A percentile compares a stretch with the other conserved stretches of the same genome.
phyloP scores from a whole-genome alignment of 169 alveolate species.

The Plasmodium chabaudi region DNA sequence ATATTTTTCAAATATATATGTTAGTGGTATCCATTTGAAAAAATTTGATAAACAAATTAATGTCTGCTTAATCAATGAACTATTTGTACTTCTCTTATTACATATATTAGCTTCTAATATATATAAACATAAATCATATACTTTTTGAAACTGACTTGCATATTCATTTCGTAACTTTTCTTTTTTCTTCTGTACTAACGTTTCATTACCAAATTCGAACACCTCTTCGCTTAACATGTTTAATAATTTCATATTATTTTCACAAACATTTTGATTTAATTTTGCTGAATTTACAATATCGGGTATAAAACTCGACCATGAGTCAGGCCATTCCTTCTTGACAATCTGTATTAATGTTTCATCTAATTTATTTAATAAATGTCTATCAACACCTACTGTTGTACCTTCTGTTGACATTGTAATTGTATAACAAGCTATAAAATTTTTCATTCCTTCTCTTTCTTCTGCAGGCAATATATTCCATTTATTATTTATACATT shows the following conservation, averaged over 20 bases:
- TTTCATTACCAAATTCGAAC: constrained; percentile 94
- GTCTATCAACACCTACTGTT: constrained; percentile 85
- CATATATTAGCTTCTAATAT: constrained; percentile 88
- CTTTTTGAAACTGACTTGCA: constrained; percentile 87
- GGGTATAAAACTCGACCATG: constrained; percentile 98
- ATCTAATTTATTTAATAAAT: constrained; percentile 90
- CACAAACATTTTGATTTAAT: constrained; percentile 96
- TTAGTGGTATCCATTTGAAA: constrained; percentile 96
- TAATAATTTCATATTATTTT: constrained; percentile 97
- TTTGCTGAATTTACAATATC: constrained; percentile 97
- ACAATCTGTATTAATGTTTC: constrained; percentile 91
- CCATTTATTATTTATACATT: constrained; percentile 91
- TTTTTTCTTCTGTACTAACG: constrained; percentile 89
- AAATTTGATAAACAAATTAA: constrained; percentile 93
- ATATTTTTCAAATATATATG: constrained; percentile 93
- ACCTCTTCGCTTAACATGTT: constrained; percentile 97
- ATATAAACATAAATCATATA: constrained; percentile 92
- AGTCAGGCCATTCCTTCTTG: constrained; percentile 99
- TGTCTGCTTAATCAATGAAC: constrained; percentile 91
- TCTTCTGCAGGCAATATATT: constrained; percentile 90
- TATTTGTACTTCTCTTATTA: constrained; percentile 88
- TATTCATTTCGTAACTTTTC: constrained; percentile 86
- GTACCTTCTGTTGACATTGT: constrained; percentile 87
- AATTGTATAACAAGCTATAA: constrained; percentile 87
- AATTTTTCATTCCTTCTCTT: constrained; percentile 89